Evolutionary conservation across 2,329 filamentous ascomycete genomes (phyloP), one percentile per base, ranked within the genome.

Genomic region (Sclerotinia glacialis): DNA sequence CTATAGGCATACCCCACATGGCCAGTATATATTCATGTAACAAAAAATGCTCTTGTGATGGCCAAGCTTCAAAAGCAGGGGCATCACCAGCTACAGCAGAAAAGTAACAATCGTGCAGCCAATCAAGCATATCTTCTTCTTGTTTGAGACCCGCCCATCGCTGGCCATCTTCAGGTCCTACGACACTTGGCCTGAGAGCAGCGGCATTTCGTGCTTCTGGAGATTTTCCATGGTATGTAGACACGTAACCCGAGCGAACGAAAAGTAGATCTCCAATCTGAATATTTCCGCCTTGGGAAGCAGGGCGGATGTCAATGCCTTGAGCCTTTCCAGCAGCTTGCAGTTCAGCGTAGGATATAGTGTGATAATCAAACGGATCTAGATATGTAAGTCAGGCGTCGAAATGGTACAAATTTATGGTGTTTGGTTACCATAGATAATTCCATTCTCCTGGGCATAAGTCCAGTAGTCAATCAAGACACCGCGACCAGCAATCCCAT

Each of bases 181-280:
- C 69, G 1, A 67, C 64, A 69, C 79, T 74, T 34, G 77, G 75
- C 64, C 80, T 70, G 2, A 76, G 69, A 28, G 76, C 73, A n/a
- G 82, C 76, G 26, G 81, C 73, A 4, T 74, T 68, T 5, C 75
- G 69, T 1, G 78, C 75, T 28, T 81, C 78, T n/a, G 72, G 69
- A 5, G 77, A 73, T 64, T 79, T 79, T 1, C 78, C 74, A 40
- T 74, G 60, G 64, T 76, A 76, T 5, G 71, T 70, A 42, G 74
- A 74, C 69, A 80, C 80, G 72, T 81, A 85, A 14, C 83, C 82
- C 69, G 75, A 79, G 8, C 83, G 80, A 34, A 84, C 77, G 69
- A 85, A 77, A 3, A 85, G 74, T 44, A 85, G 80, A 69, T 85
- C 83, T 12, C 83, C 83, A 65, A 83, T 82, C n/a, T 78, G 74